Evolutionary conservation across 2,329 filamentous ascomycete species (phyloP).

Genomic region (Fusarium nurragi): DNA sequence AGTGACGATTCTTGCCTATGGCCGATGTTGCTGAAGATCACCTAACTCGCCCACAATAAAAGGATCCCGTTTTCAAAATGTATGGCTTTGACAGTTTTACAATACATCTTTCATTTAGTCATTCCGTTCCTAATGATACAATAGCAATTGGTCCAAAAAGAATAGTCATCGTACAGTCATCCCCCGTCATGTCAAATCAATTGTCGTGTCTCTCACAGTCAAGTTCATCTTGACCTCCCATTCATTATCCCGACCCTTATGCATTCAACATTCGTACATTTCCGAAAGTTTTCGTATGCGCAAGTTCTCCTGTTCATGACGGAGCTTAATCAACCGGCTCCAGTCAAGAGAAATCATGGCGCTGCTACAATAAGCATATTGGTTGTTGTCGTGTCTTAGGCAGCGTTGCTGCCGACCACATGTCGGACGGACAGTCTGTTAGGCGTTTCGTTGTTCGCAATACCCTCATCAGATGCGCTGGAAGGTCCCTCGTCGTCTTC

Average conservation of each 20-base stretch:
- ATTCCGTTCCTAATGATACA: constrained; percentile 14
- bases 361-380: neutral
- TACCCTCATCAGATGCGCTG: constrained; percentile 16
- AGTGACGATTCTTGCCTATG: neutral
- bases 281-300: neutral
- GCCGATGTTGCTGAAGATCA: neutral
- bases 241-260: neutral
- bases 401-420: neutral
- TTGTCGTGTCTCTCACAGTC: constrained; percentile 12
- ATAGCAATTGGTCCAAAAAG: constrained; percentile 8
- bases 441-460: constrained; percentile 6
- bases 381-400: neutral
- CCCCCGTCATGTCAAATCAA: constrained; percentile 7
- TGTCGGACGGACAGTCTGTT: neutral
- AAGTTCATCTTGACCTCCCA: constrained; percentile 1
- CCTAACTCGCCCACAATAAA: neutral
- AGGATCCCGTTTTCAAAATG: neutral
- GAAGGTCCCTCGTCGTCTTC: constrained; percentile 7
- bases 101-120: constrained; percentile 2
- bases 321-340: neutral
- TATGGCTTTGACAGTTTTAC: neutral
- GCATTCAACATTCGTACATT: constrained; percentile 17
- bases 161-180: constrained; percentile 18
- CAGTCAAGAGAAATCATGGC: neutral
- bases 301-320: neutral